Conservation (phyloP, 306 rosid species). For the Mimosa bimucronata region DNA sequence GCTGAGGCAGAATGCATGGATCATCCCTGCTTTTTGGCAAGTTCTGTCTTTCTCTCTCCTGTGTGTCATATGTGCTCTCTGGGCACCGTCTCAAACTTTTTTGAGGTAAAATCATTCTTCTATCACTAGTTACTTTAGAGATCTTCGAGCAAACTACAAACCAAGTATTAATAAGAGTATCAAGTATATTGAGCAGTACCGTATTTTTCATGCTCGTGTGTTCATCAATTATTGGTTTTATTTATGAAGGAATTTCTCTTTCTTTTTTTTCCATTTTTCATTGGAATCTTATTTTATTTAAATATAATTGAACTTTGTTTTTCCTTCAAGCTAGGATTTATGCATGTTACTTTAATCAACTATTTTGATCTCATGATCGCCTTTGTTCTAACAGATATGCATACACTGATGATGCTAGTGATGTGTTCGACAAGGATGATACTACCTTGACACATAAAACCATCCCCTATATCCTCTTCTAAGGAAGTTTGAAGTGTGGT, state of each 20-base stretch:
- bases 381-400: constrained; percentile 63
- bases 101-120: constrained; percentile 59
- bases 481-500: constrained; percentile 59
- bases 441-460: constrained; percentile 78
- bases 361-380: constrained; percentile 20
- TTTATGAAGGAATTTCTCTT: too few relatives aligned
- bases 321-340: constrained; percentile 16
- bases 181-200: not conserved
- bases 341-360: not conserved
- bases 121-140: not conserved
- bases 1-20: constrained; percentile 93
- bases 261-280: not conserved
- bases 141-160: not conserved
- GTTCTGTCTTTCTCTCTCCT: constrained; percentile 83
- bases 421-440: constrained; percentile 86
- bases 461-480: constrained; percentile 56
- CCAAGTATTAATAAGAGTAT: not conserved
- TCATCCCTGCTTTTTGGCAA: constrained; percentile 98
- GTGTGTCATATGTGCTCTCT: constrained; percentile 77
- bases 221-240: not conserved
- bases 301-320: not conserved
- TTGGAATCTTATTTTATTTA: not conserved
- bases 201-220: not conserved
- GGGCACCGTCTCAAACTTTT: constrained; percentile 97
- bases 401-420: constrained; percentile 69